A percentile compares a stretch with the other conserved stretches of the same genome.
phyloP scores from a whole-genome alignment of 176 grass and related monocot genomes.

The bread wheat (Triticum aestivum) region IWGSC_CS_RefSeq_v2.1 NC_057807.1:222310272-222310771 shows the following conservation, averaged over 20 bases:
- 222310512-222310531: constrained; percentile 20
- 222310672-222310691: neutral
- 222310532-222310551: constrained; percentile 49
- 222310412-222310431: neutral
- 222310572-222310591: constrained; percentile 88
- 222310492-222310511: constrained; percentile 36
- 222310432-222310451: constrained; percentile 68
- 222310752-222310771: neutral
- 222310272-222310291: constrained; percentile 80
- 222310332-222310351: constrained; percentile 45
- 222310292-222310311: constrained; percentile 83
- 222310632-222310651: neutral
- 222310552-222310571: constrained; percentile 68
- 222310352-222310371: neutral
- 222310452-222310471: constrained; percentile 46
- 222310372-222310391: neutral
- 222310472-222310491: constrained; percentile 47
- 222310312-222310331: constrained; percentile 80
- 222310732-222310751: neutral
- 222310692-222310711: neutral
- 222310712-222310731: neutral
- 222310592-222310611: constrained; percentile 72
- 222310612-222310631: neutral
- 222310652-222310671: neutral
- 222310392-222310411: neutral